Evolutionary conservation across 306 rosid species (phyloP), one percentile per base, ranked within the genome.

Genomic region (Acacia confusa): DNA sequence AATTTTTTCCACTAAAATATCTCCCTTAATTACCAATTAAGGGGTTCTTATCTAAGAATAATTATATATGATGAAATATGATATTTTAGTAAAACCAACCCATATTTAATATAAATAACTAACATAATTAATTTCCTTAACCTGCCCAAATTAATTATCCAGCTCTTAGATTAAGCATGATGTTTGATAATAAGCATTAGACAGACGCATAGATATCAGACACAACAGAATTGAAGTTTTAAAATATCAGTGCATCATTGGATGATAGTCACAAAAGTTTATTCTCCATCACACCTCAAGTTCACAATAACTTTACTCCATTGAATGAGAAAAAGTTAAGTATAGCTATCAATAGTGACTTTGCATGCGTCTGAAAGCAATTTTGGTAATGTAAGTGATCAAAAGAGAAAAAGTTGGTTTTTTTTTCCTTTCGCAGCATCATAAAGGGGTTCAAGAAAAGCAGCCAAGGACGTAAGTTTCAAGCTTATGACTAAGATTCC

Each of bases 401-500:
- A 75, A 70, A 82, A 65, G 79, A 22, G 55, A 47, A 48, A 58
- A 30, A 6, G 58, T n/a, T 9, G n/a, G 2, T 25, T 12, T 70
- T 76, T 75, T 74, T 55, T 6, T 0, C 2, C 41, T 28, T 25
- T 32, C 74, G 70, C 63, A 78, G 25, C 77, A 78, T 78, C 81
- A 69, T 28, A 83, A 66, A 43, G 61, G 77, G 12, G 60, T 34
- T n/a, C 17, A 67, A 53, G 40, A 78, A 76, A 83, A 83, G 84
- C 40, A 53, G 82, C 30, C 27, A 64, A 78, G 83, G 89, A 81
- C 83, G 85, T 83, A 52, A 60, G 82, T 81, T 83, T 84, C 87
- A 84, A 87, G 86, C 84, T 43, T 83, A 79, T 91, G 97, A 88
- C 88, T 86, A 77, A 84, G 88, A 90, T 88, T 90, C 89, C 85